Evolutionary conservation across 306 rosid species (phyloP).

Genomic region (Inga laurina): DNA sequence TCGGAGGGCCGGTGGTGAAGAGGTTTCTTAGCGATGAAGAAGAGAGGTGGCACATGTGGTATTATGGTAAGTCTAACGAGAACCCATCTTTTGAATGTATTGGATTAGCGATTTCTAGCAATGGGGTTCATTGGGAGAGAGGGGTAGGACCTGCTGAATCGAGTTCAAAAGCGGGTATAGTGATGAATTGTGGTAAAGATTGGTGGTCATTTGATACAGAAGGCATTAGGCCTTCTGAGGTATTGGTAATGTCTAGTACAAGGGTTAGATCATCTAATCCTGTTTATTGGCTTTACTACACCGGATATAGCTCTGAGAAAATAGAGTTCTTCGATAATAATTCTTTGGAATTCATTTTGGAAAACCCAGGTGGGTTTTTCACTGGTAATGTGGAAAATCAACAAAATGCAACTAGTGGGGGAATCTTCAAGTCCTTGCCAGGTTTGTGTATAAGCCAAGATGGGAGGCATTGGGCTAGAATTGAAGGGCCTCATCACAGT

Average conservation of each 20-base stretch:
- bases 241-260: conserved; percentile 72
- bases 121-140: conserved; percentile 89
- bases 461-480: conserved; percentile 89
- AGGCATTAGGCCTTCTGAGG: conserved; percentile 71
- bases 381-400: neutral
- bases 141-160: conserved; percentile 55
- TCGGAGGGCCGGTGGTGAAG: conserved; percentile 78
- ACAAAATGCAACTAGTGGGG: conserved; percentile 21
- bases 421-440: conserved; percentile 60
- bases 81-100: conserved; percentile 48
- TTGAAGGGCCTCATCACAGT: conserved; percentile 85
- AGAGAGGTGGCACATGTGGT: conserved; percentile 93
- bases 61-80: conserved; percentile 57
- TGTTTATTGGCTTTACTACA: conserved; percentile 78
- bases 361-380: conserved; percentile 48
- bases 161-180: conserved; percentile 60
- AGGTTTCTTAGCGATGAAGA: conserved; percentile 75
- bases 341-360: conserved; percentile 32
- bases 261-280: conserved; percentile 64
- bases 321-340: conserved; percentile 36
- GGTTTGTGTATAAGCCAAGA: conserved; percentile 87
- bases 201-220: conserved; percentile 83
- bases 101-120: conserved; percentile 80
- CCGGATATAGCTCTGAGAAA: conserved; percentile 54
- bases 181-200: conserved; percentile 60